Base-by-base conservation (phyloP, 176 grass and related monocot genomes). In the Oryza australiensis region DNA sequence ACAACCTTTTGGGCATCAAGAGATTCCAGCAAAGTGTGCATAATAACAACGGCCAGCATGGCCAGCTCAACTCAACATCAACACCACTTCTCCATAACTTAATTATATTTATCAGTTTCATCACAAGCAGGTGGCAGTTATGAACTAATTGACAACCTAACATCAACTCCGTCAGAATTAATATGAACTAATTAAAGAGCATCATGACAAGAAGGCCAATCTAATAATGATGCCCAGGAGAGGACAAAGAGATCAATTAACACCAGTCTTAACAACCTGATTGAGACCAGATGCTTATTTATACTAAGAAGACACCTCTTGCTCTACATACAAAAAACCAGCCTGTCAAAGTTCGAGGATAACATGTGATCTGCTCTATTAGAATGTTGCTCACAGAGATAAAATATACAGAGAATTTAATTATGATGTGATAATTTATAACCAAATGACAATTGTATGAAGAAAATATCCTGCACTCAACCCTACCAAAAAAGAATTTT, bases 401-500 rank as follows among this genome's bases (percentile, higher is more conserved):
- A 59, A 46, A 62, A 79, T 90, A 83, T 86, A 79, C 88, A 86
- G 1, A 82, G 62, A 86, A 86, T 90, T 82, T 73, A 86, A 82
- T 67, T 67, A 83, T 73, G 66, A 46, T 90, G 18, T 82, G 28
- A 90, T 79, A 86, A 53, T 74, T 90, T 86, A 78, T 86, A 83
- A 79, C 73, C 73, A 83, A 82, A 78, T 78, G 67, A 82, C 66
- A 86, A 73, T 77, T 41, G 88, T 86, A 89, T 86, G 73, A 85
- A 85, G 33, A 73, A 57, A 76, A 78, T 49, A 60, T 68, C 82
- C 67, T 86, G 83, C 72, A 86, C 83, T 78, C 83, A 86, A 87
- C 64, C 79, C 92, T 87, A 89, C 72, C 86, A 82, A 90, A 92
- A 93, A 16, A 83, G 14, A 66, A 43, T 20, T 79, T 95, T 93